These are phyloP conservation scores for Hygrocybe coccinea DNA, from an alignment of 768 basidiomycete genomes.

Conservation along the genomic window DNA sequence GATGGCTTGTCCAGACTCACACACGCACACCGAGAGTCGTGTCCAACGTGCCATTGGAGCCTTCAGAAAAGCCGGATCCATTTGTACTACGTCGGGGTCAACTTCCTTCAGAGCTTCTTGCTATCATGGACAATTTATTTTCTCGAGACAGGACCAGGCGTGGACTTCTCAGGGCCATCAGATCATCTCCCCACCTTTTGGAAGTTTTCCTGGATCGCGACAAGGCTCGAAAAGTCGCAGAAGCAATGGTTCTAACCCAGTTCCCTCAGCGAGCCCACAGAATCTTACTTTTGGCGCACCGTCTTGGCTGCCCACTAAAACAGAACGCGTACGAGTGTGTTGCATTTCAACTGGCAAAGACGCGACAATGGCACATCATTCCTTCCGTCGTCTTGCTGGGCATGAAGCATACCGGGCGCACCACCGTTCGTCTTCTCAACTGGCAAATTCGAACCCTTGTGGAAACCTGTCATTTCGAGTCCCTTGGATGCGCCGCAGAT, in stretches of 20 bases:
- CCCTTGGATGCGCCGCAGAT: slow-evolving; percentile 42
- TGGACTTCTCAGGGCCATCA: slow-evolving; percentile 12
- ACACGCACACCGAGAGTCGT: too few species aligned
- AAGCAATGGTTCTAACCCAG: slow-evolving; percentile 29
- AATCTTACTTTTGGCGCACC: slow-evolving; percentile 44
- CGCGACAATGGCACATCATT: slow-evolving; percentile 48
- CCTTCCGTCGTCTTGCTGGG: slow-evolving; percentile 46
- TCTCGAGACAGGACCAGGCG: not conserved
- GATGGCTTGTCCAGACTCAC: not conserved
- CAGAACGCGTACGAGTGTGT: slow-evolving; percentile 57
- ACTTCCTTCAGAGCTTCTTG: not conserved
- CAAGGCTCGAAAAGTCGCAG: slow-evolving; percentile 29
- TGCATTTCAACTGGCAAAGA: slow-evolving; percentile 44
- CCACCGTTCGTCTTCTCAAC: slow-evolving; percentile 57
- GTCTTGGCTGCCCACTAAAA: slow-evolving; percentile 46
- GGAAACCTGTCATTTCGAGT: slow-evolving; percentile 47
- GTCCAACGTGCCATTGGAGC: not conserved
- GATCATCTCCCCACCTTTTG: slow-evolving; percentile 17
- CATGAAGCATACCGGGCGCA: slow-evolving; percentile 43
- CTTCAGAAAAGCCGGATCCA: not conserved
- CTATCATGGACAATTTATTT: not conserved
- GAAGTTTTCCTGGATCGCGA: slow-evolving; percentile 31
- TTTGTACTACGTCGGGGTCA: too few species aligned
- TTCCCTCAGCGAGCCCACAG: slow-evolving; percentile 40
- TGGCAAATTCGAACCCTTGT: slow-evolving; percentile 62